These are phyloP conservation scores for Termitomyces sp. DNA, from an alignment of 768 basidiomycete species.

Conservation along the genomic window DNA sequence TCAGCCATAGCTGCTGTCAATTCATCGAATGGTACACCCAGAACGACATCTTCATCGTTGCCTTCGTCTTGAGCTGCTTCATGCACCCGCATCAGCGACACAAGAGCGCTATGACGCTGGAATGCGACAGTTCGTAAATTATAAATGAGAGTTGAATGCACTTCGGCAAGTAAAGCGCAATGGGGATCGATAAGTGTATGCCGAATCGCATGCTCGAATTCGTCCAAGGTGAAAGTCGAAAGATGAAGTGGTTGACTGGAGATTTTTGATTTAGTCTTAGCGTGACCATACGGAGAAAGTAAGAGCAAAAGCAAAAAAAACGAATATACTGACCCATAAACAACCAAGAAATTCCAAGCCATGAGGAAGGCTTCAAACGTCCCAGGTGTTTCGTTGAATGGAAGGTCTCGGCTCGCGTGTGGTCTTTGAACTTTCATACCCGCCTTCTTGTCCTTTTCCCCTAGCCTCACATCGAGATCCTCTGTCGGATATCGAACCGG, in stretches of 20 bases:
- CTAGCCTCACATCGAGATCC: slow-evolving; percentile 76
- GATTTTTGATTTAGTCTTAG: slow-evolving; percentile 7
- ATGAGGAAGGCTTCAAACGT: slow-evolving; percentile 83
- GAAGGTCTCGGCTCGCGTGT: slow-evolving; percentile 55
- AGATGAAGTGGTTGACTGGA: slow-evolving; percentile 79
- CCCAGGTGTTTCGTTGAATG: slow-evolving; percentile 59
- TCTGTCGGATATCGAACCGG: slow-evolving; percentile 91
- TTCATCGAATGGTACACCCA: slow-evolving; percentile 58
- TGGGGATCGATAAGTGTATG: slow-evolving; percentile 66
- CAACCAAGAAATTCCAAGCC: slow-evolving; percentile 91
- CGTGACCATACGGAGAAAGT: background rate
- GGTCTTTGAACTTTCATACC: slow-evolving; percentile 68
- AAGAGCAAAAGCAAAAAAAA: background rate
- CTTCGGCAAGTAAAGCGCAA: slow-evolving; percentile 77
- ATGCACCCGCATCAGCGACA: slow-evolving; percentile 52
- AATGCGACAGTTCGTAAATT: slow-evolving; percentile 80
- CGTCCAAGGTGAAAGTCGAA: slow-evolving; percentile 88
- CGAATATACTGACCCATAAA: slow-evolving; percentile 72
- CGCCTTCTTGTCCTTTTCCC: slow-evolving; percentile 79
- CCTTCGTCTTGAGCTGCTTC: slow-evolving; percentile 35
- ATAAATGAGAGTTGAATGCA: slow-evolving; percentile 87
- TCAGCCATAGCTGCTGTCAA: slow-evolving; percentile 69
- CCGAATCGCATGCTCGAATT: slow-evolving; percentile 81
- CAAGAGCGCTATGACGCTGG: slow-evolving; percentile 66
- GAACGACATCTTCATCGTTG: slow-evolving; percentile 30